Base-by-base conservation (phyloP, 2,329 filamentous ascomycete genomes). In the Fusarium azukiicola region DNA sequence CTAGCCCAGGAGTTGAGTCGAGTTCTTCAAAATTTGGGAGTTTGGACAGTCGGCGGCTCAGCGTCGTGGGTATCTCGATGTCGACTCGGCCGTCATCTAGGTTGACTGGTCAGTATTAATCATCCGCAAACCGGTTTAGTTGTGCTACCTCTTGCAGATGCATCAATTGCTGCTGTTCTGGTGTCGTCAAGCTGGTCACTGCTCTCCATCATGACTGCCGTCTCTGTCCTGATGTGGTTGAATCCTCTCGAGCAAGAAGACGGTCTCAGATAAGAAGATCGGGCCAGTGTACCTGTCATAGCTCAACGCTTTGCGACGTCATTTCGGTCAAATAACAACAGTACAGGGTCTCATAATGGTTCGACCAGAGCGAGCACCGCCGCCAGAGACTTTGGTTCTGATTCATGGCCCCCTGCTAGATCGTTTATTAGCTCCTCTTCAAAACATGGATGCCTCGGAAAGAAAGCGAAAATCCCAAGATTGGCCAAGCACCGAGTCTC, bases 61-160 rank as follows among this genome's bases (percentile, higher is more conserved):
- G 36, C 7, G 63, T 47, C 1, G 75, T 75, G 8, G 52, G 66
- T 5, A 77, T 72, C 6, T 77, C 74, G 1, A 77, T 77, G 1
- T 77, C 74, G 13, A 77, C 19, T 19, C 75, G 71, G 1, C 74
- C 75, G 17, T 77, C 75, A 5, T 74, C 75, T 19, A 8, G 10
- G 6, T 27, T 44, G 14, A 13, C 6, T 44, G 2, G 42, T 61
- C n/a, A 69, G 67, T 27, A 17, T 16, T 13, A 11, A 27, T 6
- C 36, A n/a, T 21, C 5, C 11, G 12, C 14, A 7, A 13, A 4
- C 40, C 64, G 2, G 13, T 7, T n/a, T 23, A 13, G 21, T 5
- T 4, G 6, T 27, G 12, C 3, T 67, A 69, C 67, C 67, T 61
- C 67, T 69, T 16, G 67, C 52, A 14, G 40, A 38, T 23, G 52